Conservation (phyloP, 108 stramenopile species). For the Pseudonitzschia multistriata region DNA sequence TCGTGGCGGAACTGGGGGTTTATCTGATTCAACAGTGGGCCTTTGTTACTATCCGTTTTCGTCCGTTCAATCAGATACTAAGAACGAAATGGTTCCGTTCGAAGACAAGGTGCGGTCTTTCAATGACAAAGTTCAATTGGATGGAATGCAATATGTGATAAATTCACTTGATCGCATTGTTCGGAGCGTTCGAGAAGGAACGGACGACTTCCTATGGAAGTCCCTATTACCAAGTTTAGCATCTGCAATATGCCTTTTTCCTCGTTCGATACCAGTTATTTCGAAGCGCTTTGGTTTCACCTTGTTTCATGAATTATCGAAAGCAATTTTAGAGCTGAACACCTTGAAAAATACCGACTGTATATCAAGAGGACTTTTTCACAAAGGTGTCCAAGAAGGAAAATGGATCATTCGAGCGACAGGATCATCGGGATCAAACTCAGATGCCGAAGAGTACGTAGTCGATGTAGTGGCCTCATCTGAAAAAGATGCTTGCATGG, state of each 20-base stretch:
- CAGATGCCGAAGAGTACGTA: slow-evolving; percentile 63
- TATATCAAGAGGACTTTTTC: slow-evolving; percentile 19
- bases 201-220: slow-evolving; percentile 25
- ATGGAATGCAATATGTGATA: slow-evolving; percentile 52
- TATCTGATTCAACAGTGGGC: slow-evolving; percentile 28
- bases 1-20: slow-evolving; percentile 21
- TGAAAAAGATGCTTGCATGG: slow-evolving; percentile 21
- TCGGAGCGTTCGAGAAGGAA: slow-evolving; percentile 10
- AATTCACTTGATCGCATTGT: slow-evolving; percentile 32
- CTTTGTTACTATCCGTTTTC: slow-evolving; percentile 45
- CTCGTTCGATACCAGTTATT: slow-evolving; percentile 68
- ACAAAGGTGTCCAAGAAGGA: slow-evolving; percentile 42
- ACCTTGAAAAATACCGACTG: not conserved
- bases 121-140: slow-evolving; percentile 51
- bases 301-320: slow-evolving; percentile 54
- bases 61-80: slow-evolving; percentile 9
- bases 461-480: slow-evolving; percentile 33
- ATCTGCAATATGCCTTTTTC: slow-evolving; percentile 57
- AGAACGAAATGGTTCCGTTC: slow-evolving; percentile 15
- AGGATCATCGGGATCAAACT: slow-evolving; percentile 33
- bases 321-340: slow-evolving; percentile 46
- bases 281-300: slow-evolving; percentile 61
- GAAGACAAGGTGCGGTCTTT: slow-evolving; percentile 30
- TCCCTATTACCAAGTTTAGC: slow-evolving; percentile 60
- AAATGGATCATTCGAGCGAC: slow-evolving; percentile 69